Evolutionary conservation across 805 yeast species (phyloP).

Genomic region (Wickerhamomyces hampshirensis): DNA sequence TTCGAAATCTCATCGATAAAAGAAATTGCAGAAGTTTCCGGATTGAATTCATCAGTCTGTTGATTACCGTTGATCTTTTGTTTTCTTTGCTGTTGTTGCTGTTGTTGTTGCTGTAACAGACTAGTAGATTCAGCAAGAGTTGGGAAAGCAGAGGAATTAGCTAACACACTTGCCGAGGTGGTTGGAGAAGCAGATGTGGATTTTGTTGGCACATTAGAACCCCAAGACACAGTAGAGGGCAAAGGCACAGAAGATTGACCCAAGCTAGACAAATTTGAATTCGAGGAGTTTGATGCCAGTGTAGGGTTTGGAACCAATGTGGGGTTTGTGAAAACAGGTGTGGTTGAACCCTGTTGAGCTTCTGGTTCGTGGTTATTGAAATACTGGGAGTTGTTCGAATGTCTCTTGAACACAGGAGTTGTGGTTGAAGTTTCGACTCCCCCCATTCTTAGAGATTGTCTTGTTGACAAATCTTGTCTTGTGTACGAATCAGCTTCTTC

Average conservation of each 20-base stretch:
- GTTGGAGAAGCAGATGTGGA: constrained; percentile 14
- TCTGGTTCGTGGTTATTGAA: neutral
- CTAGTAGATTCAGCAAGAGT: constrained; percentile 44
- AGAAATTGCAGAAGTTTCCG: constrained; percentile 40
- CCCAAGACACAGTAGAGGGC: constrained; percentile 75
- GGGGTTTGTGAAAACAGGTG: neutral
- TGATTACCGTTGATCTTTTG: constrained; percentile 21
- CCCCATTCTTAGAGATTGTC: constrained; percentile 56
- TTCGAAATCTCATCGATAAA: constrained; percentile 46
- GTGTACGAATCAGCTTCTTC: constrained; percentile 98
- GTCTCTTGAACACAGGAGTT: constrained; percentile 20
- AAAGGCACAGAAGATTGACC: constrained; percentile 38
- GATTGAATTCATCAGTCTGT: constrained; percentile 26
- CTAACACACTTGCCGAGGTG: constrained; percentile 36
- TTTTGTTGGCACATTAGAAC: constrained; percentile 22
- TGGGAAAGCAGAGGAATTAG: constrained; percentile 54
- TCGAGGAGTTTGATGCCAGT: constrained; percentile 4
- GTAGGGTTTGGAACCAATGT: constrained; percentile 1
- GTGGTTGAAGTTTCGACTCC: constrained; percentile 16
- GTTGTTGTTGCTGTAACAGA: constrained; percentile 30
- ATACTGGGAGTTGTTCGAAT: constrained; percentile 10
- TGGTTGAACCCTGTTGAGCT: neutral
- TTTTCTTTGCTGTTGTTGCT: constrained; percentile 20
- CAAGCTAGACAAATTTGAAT: constrained; percentile 18
- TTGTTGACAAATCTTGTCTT: constrained; percentile 78